Conservation (phyloP, 129 eudicot species). For the Flaveria robusta region DNA sequence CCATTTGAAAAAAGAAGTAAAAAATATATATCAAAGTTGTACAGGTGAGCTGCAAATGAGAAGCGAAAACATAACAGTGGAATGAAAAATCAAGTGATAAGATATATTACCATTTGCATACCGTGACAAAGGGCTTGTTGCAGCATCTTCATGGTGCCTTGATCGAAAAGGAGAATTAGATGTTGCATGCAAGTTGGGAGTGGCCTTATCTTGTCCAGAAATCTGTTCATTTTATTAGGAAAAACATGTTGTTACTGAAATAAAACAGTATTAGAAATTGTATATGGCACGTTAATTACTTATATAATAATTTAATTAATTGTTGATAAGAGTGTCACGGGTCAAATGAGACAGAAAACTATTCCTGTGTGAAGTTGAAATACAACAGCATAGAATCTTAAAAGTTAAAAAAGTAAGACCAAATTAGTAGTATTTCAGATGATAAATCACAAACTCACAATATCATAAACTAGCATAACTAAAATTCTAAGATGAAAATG, state of each 20-base stretch:
- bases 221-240: constrained; percentile 47
- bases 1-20: background rate
- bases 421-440: constrained; percentile 1
- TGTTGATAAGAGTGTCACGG: background rate
- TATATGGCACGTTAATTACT: background rate
- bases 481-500: no score
- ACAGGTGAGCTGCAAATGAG: background rate
- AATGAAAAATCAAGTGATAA: background rate
- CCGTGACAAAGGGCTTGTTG: constrained; percentile 34
- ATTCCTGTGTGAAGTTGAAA: background rate
- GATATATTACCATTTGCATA: constrained; percentile 49
- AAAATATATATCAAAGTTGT: background rate
- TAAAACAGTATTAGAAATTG: background rate
- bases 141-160: constrained; percentile 48
- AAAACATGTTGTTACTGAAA: background rate
- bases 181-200: constrained; percentile 24
- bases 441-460: background rate
- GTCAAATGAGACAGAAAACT: background rate
- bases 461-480: no score
- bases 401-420: background rate
- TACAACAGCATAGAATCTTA: background rate
- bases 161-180: constrained; percentile 45
- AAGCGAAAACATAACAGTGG: constrained; percentile 3
- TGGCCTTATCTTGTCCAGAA: constrained; percentile 77
- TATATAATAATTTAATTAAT: background rate